A percentile compares a stretch with the other conserved stretches of the same genome.
Conservation (phyloP, 768 basidiomycete genomes). For the Suillus cothurnatus region DNA sequence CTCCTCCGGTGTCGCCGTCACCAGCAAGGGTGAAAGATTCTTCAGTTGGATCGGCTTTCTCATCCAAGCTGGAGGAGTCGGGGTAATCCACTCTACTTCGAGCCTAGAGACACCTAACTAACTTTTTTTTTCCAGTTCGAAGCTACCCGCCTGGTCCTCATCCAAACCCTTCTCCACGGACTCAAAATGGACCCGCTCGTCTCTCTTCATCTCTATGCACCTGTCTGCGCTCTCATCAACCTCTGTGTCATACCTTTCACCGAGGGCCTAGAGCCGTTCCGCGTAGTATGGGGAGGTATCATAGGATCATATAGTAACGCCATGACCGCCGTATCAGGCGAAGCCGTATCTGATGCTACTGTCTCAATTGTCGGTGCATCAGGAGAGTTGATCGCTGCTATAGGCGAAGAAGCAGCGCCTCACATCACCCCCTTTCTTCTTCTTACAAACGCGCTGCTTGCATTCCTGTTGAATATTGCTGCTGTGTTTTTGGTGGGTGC, state of each 20-base stretch:
- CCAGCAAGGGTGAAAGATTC: constrained; percentile 84
- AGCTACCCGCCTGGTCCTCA: constrained; percentile 93
- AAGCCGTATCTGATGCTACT: not conserved
- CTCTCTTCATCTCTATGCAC: constrained; percentile 95
- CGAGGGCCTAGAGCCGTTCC: constrained; percentile 87
- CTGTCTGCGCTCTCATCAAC: constrained; percentile 92
- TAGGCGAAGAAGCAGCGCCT: not conserved
- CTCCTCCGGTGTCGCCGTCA: constrained; percentile 85
- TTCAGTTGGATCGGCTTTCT: constrained; percentile 90
- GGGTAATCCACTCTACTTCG: constrained; percentile 39
- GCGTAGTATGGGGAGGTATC: constrained; percentile 15
- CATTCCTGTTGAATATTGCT: constrained; percentile 89
- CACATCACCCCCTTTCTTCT: constrained; percentile 68
- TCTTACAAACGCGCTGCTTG: constrained; percentile 81
- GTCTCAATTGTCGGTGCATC: not conserved
- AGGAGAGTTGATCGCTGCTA: not conserved
- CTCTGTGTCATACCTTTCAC: constrained; percentile 86
- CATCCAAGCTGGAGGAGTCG: constrained; percentile 85
- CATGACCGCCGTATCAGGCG: not conserved
- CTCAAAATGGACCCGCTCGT: constrained; percentile 98
- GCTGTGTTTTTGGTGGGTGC: constrained; percentile 93
- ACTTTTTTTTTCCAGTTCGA: constrained; percentile 59
- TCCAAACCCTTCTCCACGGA: constrained; percentile 91
- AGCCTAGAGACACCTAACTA: not conserved
- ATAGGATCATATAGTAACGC: constrained; percentile 24